These are phyloP conservation scores for Ophiostoma tasmaniense DNA, from an alignment of 2,329 filamentous ascomycete genomes.

Conservation along the genomic window DNA sequence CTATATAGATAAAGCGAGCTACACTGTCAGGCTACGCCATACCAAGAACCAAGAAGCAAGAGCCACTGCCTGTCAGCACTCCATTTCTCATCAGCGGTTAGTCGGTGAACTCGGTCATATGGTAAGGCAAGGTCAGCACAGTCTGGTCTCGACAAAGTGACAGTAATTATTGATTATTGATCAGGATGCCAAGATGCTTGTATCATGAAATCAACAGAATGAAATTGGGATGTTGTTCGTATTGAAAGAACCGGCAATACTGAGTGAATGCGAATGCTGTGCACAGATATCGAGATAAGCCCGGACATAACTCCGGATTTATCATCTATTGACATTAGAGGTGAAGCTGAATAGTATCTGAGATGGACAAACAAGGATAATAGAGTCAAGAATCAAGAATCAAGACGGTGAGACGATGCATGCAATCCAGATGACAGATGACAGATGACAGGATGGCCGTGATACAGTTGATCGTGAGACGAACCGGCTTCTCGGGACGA, in stretches of 20 bases:
- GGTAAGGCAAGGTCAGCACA: neutral
- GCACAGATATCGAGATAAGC: neutral
- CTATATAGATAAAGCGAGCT: too few species aligned
- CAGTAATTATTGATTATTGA: neutral
- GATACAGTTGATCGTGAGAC: neutral
- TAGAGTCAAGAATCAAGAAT: neutral
- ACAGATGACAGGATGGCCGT: neutral
- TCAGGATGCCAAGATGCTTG: neutral
- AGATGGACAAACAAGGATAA: neutral
- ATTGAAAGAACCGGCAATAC: too few species aligned
- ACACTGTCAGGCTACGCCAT: too few species aligned
- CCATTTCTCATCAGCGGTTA: neutral
- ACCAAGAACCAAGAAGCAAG: too few species aligned
- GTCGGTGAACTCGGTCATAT: neutral
- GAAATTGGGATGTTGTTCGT: too few species aligned
- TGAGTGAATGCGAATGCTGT: too few species aligned
- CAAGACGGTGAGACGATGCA: too few species aligned
- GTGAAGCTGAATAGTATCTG: neutral
- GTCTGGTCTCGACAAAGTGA: neutral
- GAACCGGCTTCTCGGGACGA: neutral
- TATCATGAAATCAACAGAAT: too few species aligned
- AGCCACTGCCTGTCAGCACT: too few species aligned
- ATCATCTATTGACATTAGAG: neutral
- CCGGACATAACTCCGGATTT: neutral
- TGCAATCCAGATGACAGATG: too few species aligned